Evolutionary conservation across 306 rosid species (phyloP), one percentile per base, ranked within the genome.

Genomic region (Pueraria montana): DNA sequence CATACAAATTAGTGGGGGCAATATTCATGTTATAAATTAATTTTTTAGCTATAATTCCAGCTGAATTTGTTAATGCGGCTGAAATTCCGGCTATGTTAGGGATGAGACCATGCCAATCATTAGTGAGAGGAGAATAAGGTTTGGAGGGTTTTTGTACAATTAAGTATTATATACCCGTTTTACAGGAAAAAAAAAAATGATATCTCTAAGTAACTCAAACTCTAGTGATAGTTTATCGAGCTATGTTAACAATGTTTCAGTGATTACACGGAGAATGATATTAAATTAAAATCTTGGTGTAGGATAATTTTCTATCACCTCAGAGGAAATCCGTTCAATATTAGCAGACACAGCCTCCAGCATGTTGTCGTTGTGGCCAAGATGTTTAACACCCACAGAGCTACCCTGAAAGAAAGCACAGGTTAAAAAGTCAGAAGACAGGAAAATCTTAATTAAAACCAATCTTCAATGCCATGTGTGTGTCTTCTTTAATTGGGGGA

Each of bases 311-410:
- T 11, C 16, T 53, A 21, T 80, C 23, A 91, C 93, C 95, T 91
- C 93, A 14, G 82, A 61, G 24, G 91, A 48, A 85, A 91, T 83
- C 21, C 93, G 77, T 68, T 89, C 93, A 69, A 91, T 91, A 81
- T 83, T 85, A 56, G 80, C 82, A 38, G 90, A 65, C 40, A 91
- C 55, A 11, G 81, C 73, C 72, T 91, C 93, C 76, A 89, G 56
- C 84, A 78, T 74, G 67, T 74, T 30, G 72, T n/a, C n/a, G n/a
- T n/a, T 65, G 85, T 87, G 73, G 53, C 83, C 50, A 23, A 59
- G 80, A n/a, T n/a, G n/a, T n/a, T n/a, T n/a, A n/a, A n/a, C n/a
- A n/a, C n/a, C n/a, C n/a, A n/a, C n/a, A n/a, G n/a, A n/a, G n/a
- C n/a, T n/a, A n/a, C n/a, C 84, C 94, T 91, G 81, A 50, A 78